A percentile compares a stretch with the other conserved stretches of the same genome.
Conservation (phyloP, 768 basidiomycete species). For the Tulasnella sp. region DNA sequence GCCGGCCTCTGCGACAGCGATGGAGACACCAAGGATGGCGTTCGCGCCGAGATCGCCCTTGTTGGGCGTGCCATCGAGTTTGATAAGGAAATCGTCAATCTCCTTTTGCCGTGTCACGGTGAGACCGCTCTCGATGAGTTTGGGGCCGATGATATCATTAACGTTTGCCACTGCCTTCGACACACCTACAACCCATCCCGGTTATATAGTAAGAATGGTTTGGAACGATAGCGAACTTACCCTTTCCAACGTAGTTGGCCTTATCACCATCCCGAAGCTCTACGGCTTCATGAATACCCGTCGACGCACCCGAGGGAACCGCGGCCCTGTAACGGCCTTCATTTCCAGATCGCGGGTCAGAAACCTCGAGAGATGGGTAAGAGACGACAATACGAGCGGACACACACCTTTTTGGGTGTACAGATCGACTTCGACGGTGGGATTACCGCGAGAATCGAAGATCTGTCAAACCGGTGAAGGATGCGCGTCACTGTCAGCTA, state of each 20-base stretch:
- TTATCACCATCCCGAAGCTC: constrained; percentile 98
- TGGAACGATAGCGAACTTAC: constrained; percentile 31
- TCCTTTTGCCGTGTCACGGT: constrained; percentile 85
- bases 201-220: too few species aligned
- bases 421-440: constrained; percentile 89
- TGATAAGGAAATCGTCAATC: constrained; percentile 95
- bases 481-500: too few species aligned
- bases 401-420: constrained; percentile 69
- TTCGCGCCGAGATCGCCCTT: constrained; percentile 99
- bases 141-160: constrained; percentile 82
- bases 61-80: constrained; percentile 93
- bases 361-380: not conserved
- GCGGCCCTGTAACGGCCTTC: constrained; percentile 84
- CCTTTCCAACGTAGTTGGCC: constrained; percentile 86
- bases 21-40: constrained; percentile 96
- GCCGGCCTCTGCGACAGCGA: constrained; percentile 85
- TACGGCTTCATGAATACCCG: constrained; percentile 95
- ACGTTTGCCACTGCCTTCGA: constrained; percentile 88
- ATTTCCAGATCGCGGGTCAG: constrained; percentile 15
- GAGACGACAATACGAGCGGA: not conserved
- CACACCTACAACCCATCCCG: constrained; percentile 47
- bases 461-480: constrained; percentile 42
- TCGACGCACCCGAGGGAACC: constrained; percentile 97
- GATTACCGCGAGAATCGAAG: constrained; percentile 98
- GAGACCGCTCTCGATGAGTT: constrained; percentile 71